Conservation (phyloP, 768 basidiomycete genomes). For the Macrocybe gigantea region DNA sequence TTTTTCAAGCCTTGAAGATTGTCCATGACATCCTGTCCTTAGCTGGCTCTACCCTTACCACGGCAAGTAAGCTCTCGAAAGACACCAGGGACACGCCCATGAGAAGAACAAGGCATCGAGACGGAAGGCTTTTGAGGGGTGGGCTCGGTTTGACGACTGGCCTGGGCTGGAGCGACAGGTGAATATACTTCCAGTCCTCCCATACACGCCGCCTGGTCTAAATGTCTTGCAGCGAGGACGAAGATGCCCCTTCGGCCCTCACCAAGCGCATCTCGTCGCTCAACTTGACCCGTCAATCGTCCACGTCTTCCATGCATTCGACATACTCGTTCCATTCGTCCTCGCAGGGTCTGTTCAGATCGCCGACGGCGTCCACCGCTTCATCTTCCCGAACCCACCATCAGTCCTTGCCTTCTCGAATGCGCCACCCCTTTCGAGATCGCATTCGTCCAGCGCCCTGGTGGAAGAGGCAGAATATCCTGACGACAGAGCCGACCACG, state of each 20-base stretch:
- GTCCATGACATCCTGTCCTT: too few relatives aligned
- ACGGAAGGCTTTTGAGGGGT: conserved; percentile 49
- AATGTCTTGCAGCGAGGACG: conserved; percentile 50
- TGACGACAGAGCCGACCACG: too few relatives aligned
- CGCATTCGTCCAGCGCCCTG: too few relatives aligned
- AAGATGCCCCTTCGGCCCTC: conserved; percentile 64
- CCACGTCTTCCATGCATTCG: conserved; percentile 34
- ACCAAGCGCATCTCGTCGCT: conserved; percentile 58
- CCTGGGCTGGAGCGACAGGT: conserved; percentile 74
- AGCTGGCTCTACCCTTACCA: conserved; percentile 7
- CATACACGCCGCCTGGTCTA: background rate
- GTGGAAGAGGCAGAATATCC: too few relatives aligned
- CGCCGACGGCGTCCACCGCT: too few relatives aligned
- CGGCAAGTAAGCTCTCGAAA: conserved; percentile 37
- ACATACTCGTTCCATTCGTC: background rate
- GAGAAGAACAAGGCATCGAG: conserved; percentile 55
- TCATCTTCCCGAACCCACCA: too few relatives aligned
- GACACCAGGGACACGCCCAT: conserved; percentile 54
- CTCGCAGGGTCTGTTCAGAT: too few relatives aligned
- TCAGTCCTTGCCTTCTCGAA: too few relatives aligned
- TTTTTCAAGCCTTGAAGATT: too few relatives aligned
- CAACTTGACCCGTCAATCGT: conserved; percentile 42
- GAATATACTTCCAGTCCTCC: conserved; percentile 12
- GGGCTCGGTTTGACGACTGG: conserved; percentile 70
- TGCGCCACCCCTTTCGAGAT: too few relatives aligned